These are phyloP conservation scores for Yamadazyma pseudoaaseri DNA, from an alignment of 1,139 yeast genomes.

Conservation along the genomic window DNA sequence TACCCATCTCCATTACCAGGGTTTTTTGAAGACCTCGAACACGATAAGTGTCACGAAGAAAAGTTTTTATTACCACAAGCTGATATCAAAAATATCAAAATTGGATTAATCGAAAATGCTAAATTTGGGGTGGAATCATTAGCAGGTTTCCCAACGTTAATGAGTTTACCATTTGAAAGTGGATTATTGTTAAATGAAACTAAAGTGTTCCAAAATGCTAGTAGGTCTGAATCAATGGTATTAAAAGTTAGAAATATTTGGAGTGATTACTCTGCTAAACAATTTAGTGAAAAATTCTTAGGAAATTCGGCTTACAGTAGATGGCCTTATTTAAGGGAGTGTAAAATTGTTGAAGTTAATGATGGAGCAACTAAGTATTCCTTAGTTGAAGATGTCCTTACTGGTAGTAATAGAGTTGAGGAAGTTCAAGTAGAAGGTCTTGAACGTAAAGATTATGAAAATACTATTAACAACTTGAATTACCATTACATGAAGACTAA, in stretches of 20 bases:
- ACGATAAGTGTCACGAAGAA: conserved; percentile 72
- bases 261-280: conserved; percentile 48
- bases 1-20: conserved; percentile 81
- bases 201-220: conserved; percentile 79
- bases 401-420: conserved; percentile 16
- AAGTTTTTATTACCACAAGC: conserved; percentile 51
- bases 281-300: conserved; percentile 42
- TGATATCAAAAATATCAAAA: conserved; percentile 45
- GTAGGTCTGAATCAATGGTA: conserved; percentile 79
- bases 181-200: conserved; percentile 61
- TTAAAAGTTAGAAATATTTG: conserved; percentile 56
- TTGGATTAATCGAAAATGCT: conserved; percentile 70
- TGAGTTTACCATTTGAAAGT: conserved; percentile 60
- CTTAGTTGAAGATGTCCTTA: conserved; percentile 19
- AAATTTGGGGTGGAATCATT: conserved; percentile 64
- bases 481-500: conserved; percentile 40
- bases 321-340: conserved; percentile 90
- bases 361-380: conserved; percentile 55
- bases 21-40: conserved; percentile 71
- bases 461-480: conserved; percentile 12
- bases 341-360: conserved; percentile 62
- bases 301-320: conserved; percentile 55
- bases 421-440: conserved; percentile 31
- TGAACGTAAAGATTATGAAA: conserved; percentile 41
- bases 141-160: conserved; percentile 89